Conservation (phyloP, 192 early-diverging fungal genomes). For the Coemansia sp. region DNA sequence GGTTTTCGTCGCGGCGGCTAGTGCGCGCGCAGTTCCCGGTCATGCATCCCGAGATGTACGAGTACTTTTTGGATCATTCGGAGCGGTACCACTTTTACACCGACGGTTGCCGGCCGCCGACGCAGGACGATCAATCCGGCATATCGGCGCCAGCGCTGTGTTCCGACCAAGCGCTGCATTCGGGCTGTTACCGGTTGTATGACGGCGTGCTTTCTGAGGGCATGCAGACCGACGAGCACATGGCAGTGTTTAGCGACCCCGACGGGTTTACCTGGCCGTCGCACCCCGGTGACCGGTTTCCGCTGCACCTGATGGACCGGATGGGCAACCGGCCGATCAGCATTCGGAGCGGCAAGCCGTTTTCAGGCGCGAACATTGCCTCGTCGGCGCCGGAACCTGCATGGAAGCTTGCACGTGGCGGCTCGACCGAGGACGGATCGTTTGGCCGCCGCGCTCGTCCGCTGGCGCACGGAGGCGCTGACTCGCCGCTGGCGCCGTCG, state of each 20-base stretch:
- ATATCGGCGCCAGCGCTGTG: constrained; percentile 12
- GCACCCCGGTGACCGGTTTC: constrained; percentile 1
- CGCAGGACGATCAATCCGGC: constrained; percentile 1
- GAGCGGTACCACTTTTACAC: constrained; percentile 44
- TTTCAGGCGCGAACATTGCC: constrained; percentile 9
- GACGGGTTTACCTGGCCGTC: constrained; percentile 25
- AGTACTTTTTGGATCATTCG: constrained; percentile 44
- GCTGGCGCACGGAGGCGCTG: not conserved
- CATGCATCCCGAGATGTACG: constrained; percentile 44
- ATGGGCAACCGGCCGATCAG: constrained; percentile 8
- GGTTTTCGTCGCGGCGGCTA: constrained; percentile 46
- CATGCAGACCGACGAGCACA: not conserved
- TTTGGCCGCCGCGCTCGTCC: not conserved
- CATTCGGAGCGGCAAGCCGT: not conserved
- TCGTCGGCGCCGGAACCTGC: constrained; percentile 42
- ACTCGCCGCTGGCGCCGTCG: not conserved
- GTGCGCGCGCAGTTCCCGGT: constrained; percentile 31
- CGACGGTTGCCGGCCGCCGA: constrained; percentile 27
- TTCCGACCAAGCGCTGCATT: constrained; percentile 22
- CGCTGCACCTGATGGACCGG: constrained; percentile 11
- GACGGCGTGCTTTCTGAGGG: constrained; percentile 26
- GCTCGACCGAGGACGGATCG: not conserved
- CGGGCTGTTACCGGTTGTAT: constrained; percentile 50
- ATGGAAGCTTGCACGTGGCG: constrained; percentile 13
- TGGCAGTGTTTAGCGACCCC: constrained; percentile 14